phyloP scores from a whole-genome alignment of 2,329 filamentous ascomycete genomes.

The Talaromyces islandicus region DNA sequence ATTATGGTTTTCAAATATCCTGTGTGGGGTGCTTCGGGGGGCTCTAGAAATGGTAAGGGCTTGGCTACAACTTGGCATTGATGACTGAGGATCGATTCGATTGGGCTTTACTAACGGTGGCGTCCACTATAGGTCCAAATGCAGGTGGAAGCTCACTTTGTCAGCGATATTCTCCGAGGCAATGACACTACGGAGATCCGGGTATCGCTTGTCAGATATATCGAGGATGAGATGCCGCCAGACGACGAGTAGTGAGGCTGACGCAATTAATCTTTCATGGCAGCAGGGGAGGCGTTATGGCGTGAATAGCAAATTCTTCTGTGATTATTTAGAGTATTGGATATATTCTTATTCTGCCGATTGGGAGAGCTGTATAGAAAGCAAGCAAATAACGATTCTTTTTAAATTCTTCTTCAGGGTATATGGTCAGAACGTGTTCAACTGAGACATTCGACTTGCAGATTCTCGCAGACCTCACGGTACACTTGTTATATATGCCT shows the following conservation, averaged over 20 bases:
- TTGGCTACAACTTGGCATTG: neutral
- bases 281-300: neutral
- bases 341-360: neutral
- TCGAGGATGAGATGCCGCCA: slow-evolving; percentile 94
- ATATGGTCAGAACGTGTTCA: too few relatives aligned
- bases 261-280: neutral
- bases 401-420: too few relatives aligned
- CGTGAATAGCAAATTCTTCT: slow-evolving; percentile 1
- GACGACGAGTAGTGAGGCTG: slow-evolving; percentile 74
- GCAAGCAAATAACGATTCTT: neutral
- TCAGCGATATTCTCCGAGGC: slow-evolving; percentile 85
- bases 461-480: too few relatives aligned
- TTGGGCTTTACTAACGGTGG: neutral
- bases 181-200: slow-evolving; percentile 98
- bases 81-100: neutral
- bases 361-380: neutral
- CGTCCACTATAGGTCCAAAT: slow-evolving; percentile 63
- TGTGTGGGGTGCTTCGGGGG: slow-evolving; percentile 86
- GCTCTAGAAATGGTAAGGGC: slow-evolving; percentile 82
- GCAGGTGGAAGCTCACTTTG: slow-evolving; percentile 95
- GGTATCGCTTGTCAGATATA: slow-evolving; percentile 83
- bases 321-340: neutral
- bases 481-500: too few relatives aligned
- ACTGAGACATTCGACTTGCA: too few relatives aligned
- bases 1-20: slow-evolving; percentile 96